Base-by-base conservation (phyloP, 1,284 basidiomycete genomes). In the Meripilus lineatus region DNA sequence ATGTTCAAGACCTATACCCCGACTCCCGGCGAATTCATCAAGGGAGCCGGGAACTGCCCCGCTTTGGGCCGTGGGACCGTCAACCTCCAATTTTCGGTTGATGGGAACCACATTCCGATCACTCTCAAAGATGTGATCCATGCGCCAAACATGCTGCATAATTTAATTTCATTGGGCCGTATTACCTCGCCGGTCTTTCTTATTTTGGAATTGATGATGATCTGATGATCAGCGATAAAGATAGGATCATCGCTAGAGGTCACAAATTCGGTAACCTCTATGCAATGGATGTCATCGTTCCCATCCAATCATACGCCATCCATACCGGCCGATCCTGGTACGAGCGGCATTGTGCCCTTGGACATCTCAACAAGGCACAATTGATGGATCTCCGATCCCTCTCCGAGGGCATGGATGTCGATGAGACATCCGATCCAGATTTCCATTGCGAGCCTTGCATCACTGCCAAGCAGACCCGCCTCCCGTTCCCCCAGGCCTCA, bases 91-190 rank as follows among this genome's bases (percentile, higher is more conserved):
- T 50, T 54, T 41, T 4, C 21, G 13, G 22, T 43, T 24, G 42
- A 38, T 5, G 46, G 48, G 14, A 44, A 44, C 10, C n/a, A n/a
- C n/a, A n/a, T n/a, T n/a, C n/a, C n/a, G n/a, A n/a, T n/a, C n/a
- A n/a, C n/a, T n/a, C n/a, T 15, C 10, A 57, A 45, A 15, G 47
- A 67, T 42, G 56, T 59, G 0, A 32, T 66, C 1, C 60, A 68
- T 42, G 57, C 57, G 7, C 68, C 66, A 1, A 46, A 50, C 18
- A 50, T 61, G 13, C 58, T 54, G 0, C 57, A 61, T 44, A 68
- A 67, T 36, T 58, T 69, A 1, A 50, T 70, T 6, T 66, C 64
- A 1, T 35, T 67, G n/a, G 59, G 61, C 10, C 44, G 55, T 0
- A 32, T 54, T 7, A 53, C 50, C 32, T 40, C 7, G 42, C 25